Evolutionary conservation across 177 flowering plant genomes (phyloP).

Genomic region (Tripterygium wilfordii): DNA sequence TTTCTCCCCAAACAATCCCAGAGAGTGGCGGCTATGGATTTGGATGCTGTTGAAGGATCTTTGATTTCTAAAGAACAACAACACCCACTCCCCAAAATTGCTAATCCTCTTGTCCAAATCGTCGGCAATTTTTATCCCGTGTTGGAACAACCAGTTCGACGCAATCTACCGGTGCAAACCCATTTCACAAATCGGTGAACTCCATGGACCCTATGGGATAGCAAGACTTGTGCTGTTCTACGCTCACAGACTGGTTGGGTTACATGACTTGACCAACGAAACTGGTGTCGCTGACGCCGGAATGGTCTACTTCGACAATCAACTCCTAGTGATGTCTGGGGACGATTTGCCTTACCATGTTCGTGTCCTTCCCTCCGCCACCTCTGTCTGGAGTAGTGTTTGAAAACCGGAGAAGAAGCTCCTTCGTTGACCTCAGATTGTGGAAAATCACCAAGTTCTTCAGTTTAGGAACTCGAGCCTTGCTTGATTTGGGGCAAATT

Average conservation of each 20-base stretch:
- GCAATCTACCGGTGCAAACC: conserved; percentile 38
- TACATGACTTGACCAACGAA: conserved; percentile 27
- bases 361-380: conserved; percentile 22
- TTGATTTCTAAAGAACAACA: conserved; percentile 17
- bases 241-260: conserved; percentile 25
- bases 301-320: conserved; percentile 34
- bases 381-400: no score
- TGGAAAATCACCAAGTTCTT: no score
- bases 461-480: no score
- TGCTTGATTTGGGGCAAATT: no score
- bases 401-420: no score
- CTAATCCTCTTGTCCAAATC: conserved; percentile 39
- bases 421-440: no score
- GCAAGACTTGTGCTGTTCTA: conserved; percentile 34
- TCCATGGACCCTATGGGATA: conserved; percentile 45
- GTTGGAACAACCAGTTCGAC: conserved; percentile 26
- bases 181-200: conserved; percentile 40
- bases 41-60: conserved; percentile 27
- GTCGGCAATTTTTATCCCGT: conserved; percentile 45
- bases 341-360: conserved; percentile 47
- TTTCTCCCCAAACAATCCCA: no score
- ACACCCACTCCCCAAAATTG: conserved; percentile 35
- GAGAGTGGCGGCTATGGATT: conserved; percentile 27
- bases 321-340: conserved; percentile 42
- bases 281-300: conserved; percentile 50